Evolutionary conservation across 768 basidiomycete species (phyloP), one percentile per base, ranked within the genome.

Genomic region (Russula foetens): DNA sequence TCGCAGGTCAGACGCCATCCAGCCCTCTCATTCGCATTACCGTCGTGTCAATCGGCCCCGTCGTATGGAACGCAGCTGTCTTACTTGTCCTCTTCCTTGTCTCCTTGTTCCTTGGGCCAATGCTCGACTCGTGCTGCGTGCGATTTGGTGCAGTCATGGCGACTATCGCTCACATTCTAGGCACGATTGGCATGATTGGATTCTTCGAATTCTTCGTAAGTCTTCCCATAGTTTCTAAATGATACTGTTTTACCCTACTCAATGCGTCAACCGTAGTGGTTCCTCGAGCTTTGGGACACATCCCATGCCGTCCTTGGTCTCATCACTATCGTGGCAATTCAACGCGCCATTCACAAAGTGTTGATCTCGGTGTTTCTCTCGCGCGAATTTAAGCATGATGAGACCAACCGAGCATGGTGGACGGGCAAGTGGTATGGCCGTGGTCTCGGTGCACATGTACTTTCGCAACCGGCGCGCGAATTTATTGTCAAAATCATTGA

Each of bases 381-480:
- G 26, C 88, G 97, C 69, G 97, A 99, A 74, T 96, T 88, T 80
- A 98, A 98, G 76, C 92, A 97, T 71, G 97, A 99, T 70, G 94
- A 98, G 77, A 95, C 92, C 28, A 98, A 98, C 76, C 82, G 91
- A 62, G 95, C 95, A 2, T 98, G 96, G 96, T 99, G 97, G 97
- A 94, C 95, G 19, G 95, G 94, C 63, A 88, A 90, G 77, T 98
- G 97, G 97, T 95, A 95, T 70, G 94, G 95, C 49, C 82, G 93
- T 60, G 91, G 92, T 29, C 79, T 99, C 21, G 96, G 96, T 15
- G 81, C 81, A n/a, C 88, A 90, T 35, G 92, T 90, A 39, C 85
- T 96, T 71, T 94, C 92, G 31, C 97, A 98, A 71, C 94, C 95
- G 33, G 93, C 92, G 58, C 87, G 97, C 71, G 97, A 98, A 79